phyloP scores from a whole-genome alignment of 1,284 basidiomycete genomes.

The Ustilago shanxiensis region DNA sequence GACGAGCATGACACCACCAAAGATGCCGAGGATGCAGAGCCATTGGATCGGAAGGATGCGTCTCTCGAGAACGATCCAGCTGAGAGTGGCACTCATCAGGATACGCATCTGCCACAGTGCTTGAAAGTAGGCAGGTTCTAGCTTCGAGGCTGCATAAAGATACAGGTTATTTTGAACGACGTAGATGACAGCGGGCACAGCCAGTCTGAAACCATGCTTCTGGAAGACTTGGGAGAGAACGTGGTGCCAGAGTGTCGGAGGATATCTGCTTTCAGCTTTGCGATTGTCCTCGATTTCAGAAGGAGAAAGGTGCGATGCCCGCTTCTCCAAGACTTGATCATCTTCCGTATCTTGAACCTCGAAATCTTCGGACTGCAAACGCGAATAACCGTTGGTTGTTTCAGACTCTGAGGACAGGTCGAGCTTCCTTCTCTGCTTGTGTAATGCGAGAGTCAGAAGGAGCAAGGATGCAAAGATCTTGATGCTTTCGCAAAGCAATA shows the following conservation, averaged over 20 bases:
- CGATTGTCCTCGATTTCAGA: not conserved
- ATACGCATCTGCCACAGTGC: slow-evolving; percentile 42
- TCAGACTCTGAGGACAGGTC: not conserved
- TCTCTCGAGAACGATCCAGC: slow-evolving; percentile 23
- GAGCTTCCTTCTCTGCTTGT: slow-evolving; percentile 7
- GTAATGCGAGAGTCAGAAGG: slow-evolving; percentile 20
- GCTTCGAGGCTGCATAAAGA: slow-evolving; percentile 26
- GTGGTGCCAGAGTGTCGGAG: slow-evolving; percentile 14
- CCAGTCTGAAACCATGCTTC: slow-evolving; percentile 17
- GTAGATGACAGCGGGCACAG: slow-evolving; percentile 37
- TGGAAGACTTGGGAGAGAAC: slow-evolving; percentile 18
- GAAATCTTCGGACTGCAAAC: slow-evolving; percentile 14
- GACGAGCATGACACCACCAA: slow-evolving; percentile 26
- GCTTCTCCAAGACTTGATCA: not conserved
- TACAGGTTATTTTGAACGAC: slow-evolving; percentile 46
- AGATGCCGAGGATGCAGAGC: slow-evolving; percentile 33
- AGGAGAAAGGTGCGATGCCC: not conserved
- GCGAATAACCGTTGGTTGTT: slow-evolving; percentile 7
- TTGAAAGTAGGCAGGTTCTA: slow-evolving; percentile 37
- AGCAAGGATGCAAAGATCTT: slow-evolving; percentile 18
- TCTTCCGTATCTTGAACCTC: slow-evolving; percentile 5
- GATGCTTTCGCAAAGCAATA: slow-evolving; percentile 27
- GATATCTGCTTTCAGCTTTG: not conserved
- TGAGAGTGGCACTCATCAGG: slow-evolving; percentile 28
- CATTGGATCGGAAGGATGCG: slow-evolving; percentile 18